phyloP scores from a whole-genome alignment of 2,329 filamentous ascomycete species.

The Alternaria postmessia region DNA sequence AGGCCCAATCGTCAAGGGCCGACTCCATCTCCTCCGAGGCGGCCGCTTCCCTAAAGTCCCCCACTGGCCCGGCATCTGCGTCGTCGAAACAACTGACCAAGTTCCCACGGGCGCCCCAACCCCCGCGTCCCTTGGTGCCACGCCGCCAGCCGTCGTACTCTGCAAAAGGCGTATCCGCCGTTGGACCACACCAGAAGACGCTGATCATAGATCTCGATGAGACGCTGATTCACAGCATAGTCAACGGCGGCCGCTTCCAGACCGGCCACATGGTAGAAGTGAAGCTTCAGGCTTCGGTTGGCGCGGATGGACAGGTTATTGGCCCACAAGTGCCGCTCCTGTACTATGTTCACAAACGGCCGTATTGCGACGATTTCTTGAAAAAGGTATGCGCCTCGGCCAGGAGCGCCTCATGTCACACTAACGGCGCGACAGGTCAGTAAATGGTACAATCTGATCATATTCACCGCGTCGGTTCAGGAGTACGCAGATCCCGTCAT shows the following conservation, averaged over 20 bases:
- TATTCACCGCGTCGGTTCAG: slow-evolving; percentile 97
- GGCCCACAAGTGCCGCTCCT: slow-evolving; percentile 94
- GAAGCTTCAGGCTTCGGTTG: slow-evolving; percentile 77
- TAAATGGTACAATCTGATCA: slow-evolving; percentile 97
- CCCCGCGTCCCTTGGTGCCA: slow-evolving; percentile 88
- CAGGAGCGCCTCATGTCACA: slow-evolving; percentile 6
- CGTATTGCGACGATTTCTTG: slow-evolving; percentile 95
- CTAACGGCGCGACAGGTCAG: slow-evolving; percentile 66
- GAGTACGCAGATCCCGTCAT: slow-evolving; percentile 99
- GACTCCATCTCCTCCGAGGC: slow-evolving; percentile 52
- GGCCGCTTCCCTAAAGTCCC: slow-evolving; percentile 84
- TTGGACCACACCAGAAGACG: slow-evolving; percentile 75
- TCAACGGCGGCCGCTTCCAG: slow-evolving; percentile 93
- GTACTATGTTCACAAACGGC: slow-evolving; percentile 98
- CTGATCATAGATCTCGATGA: slow-evolving; percentile 95
- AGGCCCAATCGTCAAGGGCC: slow-evolving; percentile 57
- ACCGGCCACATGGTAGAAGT: slow-evolving; percentile 99
- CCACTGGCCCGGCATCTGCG: slow-evolving; percentile 75
- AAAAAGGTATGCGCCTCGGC: slow-evolving; percentile 68
- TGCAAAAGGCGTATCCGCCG: slow-evolving; percentile 41
- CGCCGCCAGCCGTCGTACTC: slow-evolving; percentile 89
- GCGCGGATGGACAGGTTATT: slow-evolving; percentile 70
- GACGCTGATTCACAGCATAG: slow-evolving; percentile 97
- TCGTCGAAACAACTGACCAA: slow-evolving; percentile 73
- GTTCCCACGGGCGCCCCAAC: slow-evolving; percentile 88